Conservation (phyloP, 2,329 filamentous ascomycete genomes). For the Colletotrichum eremochloae region DNA sequence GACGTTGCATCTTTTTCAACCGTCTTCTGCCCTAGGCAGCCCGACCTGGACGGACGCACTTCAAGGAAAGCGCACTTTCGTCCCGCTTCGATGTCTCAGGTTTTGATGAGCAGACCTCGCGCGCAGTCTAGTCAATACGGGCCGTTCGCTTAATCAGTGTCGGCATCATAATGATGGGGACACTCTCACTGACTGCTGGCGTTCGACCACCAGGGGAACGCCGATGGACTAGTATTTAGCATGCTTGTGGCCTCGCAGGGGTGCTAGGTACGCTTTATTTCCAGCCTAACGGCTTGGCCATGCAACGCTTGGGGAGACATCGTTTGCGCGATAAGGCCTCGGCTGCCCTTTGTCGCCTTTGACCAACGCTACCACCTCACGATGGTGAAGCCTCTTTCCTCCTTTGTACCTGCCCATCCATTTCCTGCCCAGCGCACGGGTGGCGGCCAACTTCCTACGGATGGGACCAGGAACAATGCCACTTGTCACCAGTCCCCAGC, state of each 20-base stretch:
- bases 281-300: constrained; percentile 38
- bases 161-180: constrained; percentile 12
- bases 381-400: constrained; percentile 16
- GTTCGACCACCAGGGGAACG: constrained; percentile 11
- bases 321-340: constrained; percentile 31
- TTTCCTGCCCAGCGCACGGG: constrained; percentile 33
- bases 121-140: not conserved
- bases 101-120: not conserved
- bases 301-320: constrained; percentile 36
- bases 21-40: not conserved
- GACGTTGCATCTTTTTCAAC: not conserved
- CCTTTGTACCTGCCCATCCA: constrained; percentile 36
- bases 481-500: constrained; percentile 38
- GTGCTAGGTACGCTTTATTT: constrained; percentile 17
- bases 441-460: constrained; percentile 28
- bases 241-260: constrained; percentile 23
- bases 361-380: constrained; percentile 33
- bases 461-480: constrained; percentile 27
- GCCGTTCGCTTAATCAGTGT: constrained; percentile 3
- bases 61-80: not conserved
- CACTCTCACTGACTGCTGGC: not conserved
- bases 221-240: not conserved
- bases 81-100: not conserved
- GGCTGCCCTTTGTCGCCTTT: constrained; percentile 28
- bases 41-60: not conserved